phyloP scores from a whole-genome alignment of 345 rosid genomes.

The Populus tremula region DNA sequence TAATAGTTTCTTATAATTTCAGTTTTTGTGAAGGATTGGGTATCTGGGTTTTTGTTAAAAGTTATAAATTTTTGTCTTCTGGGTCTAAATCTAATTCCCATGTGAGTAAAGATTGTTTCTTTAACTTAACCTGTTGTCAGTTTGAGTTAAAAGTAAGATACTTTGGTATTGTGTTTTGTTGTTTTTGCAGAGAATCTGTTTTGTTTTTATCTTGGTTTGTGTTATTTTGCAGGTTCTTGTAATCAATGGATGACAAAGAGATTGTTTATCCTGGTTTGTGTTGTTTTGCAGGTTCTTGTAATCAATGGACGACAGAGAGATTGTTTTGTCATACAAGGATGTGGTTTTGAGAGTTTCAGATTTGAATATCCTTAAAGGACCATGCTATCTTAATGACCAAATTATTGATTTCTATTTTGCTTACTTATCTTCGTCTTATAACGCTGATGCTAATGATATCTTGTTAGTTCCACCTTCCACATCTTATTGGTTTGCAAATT shows the following conservation, averaged over 20 bases:
- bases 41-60: not conserved
- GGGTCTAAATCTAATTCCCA: not conserved
- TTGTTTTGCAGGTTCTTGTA: too few relatives aligned
- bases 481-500: conserved; percentile 79
- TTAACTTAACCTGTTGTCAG: too few relatives aligned
- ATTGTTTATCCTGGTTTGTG: too few relatives aligned
- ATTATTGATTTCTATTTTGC: conserved; percentile 83
- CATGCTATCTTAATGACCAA: conserved; percentile 58
- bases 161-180: too few relatives aligned
- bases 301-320: too few relatives aligned
- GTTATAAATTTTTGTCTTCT: not conserved
- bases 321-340: conserved; percentile 41
- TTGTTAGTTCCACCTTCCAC: conserved; percentile 69
- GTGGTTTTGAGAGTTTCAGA: conserved; percentile 80
- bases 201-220: too few relatives aligned
- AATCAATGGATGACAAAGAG: too few relatives aligned
- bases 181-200: too few relatives aligned
- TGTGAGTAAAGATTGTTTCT: not conserved
- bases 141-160: too few relatives aligned
- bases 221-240: too few relatives aligned
- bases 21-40: not conserved
- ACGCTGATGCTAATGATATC: conserved; percentile 37
- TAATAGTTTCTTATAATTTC: not conserved
- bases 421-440: conserved; percentile 49
- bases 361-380: conserved; percentile 59